Base-by-base conservation (phyloP, 1,284 basidiomycete species). In the Trametes polyzona region DNA sequence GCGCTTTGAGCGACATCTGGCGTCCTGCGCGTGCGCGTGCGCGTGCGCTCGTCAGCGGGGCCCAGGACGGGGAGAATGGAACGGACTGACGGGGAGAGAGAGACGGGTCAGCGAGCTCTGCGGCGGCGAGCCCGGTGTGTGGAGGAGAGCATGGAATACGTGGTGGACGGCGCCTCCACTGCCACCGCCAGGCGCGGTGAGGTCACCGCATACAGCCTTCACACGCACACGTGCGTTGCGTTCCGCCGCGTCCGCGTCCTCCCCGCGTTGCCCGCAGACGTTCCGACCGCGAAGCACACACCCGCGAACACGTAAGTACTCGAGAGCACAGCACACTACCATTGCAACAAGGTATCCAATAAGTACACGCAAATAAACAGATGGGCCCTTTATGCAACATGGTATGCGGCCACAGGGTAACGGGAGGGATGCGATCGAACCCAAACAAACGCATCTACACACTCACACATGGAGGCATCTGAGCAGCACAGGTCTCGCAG, bases 1-100 rank as follows among this genome's bases (percentile, higher is more conserved):
- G 72, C 8, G 87, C 81, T 68, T 80, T 84, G 65, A 90, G 71
- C 66, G 82, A 83, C 84, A 86, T 88, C 47, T 46, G 58, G 35
- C 49, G 47, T 52, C 29, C 27, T 27, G 48, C 29, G 29, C 36
- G 47, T 16, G 24, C 47, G 44, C 33, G 30, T n/a, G 3, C 17
- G n/a, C 33, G 16, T n/a, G n/a, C n/a, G n/a, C 37, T 39, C n/a
- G 48, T 51, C 36, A 48, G 48, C 14, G 1, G 37, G 14, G 21
- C 4, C 27, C 30, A 12, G 26, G 24, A 24, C 19, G 47, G 21
- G 27, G 40, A 16, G 43, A 35, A 24, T 9, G 16, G 21, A 19
- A 33, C 16, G 48, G 14, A 54, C 54, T 42, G 35, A 54, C 55
- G 23, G 44, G 32, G 19, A 19, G 41, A 27, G 41, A 47, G 33